Evolutionary conservation across 257 asterid genomes (phyloP).

Genomic region (Plantago major): DNA sequence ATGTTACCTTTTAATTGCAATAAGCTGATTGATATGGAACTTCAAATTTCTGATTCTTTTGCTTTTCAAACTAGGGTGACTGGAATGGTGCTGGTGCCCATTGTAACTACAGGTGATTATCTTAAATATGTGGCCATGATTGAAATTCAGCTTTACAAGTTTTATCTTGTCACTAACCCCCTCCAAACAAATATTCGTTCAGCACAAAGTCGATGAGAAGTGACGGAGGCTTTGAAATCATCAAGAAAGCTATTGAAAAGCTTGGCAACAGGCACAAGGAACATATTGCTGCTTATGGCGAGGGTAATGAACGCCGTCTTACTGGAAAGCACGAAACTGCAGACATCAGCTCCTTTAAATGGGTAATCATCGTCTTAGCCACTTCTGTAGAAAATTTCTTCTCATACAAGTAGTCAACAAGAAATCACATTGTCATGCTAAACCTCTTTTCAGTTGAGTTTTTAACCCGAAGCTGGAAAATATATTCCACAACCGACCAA

Average conservation of each 20-base stretch:
- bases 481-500: too few species aligned
- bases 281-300: conserved; percentile 93
- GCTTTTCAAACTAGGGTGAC: conserved; percentile 50
- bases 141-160: too few species aligned
- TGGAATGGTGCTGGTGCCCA: conserved; percentile 99
- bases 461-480: too few species aligned
- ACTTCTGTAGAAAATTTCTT: background rate
- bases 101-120: conserved; percentile 66
- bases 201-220: conserved; percentile 89
- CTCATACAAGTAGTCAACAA: too few species aligned
- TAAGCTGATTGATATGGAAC: too few species aligned
- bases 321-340: conserved; percentile 94
- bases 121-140: background rate
- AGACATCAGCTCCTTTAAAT: conserved; percentile 58
- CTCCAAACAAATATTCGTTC: conserved; percentile 12
- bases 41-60: background rate
- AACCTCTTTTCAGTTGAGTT: too few species aligned
- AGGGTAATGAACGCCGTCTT: conserved; percentile 91
- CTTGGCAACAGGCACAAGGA: conserved; percentile 75
- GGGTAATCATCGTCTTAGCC: conserved; percentile 40
- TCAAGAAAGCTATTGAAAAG: conserved; percentile 83
- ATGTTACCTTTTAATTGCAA: background rate
- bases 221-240: conserved; percentile 69
- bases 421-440: too few species aligned
- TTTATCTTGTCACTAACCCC: background rate